Base-by-base conservation (phyloP, 2,329 filamentous ascomycete species). In the Ophiostoma himal-ulmi region DNA sequence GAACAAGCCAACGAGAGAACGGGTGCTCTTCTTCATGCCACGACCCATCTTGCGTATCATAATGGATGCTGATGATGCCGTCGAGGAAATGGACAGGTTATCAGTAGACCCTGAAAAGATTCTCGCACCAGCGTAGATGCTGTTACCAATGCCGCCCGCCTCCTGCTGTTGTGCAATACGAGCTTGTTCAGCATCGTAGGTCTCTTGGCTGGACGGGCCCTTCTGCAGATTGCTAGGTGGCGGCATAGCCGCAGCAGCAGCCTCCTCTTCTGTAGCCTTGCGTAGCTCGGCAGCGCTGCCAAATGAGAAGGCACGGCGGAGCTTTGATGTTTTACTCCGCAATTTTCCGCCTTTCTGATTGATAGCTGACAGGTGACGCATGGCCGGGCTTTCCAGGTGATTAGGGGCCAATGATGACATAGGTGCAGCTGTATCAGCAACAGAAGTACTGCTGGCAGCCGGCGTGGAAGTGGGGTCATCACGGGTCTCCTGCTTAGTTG, bases 31-130 rank as follows among this genome's bases (percentile, higher is more conserved):
- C 85, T 97, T 98, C 88, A 98, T 91, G n/a, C 94, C 94, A 74
- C 93, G 93, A 70, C 95, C 95, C 95, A 99, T 99, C 83, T 99
- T 99, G 69, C 95, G 89, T 74, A 99, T 91, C 92, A 96, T 96
- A 75, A 96, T 89, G 39, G 93, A 96, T 44, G 92, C 92, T 26
- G 92, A 96, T 7, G 93, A 96, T 26, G 92, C 92, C 11, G 92
- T 96, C 4, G 93, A 96, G 1, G 92, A 94, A 73, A 96, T 93
- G 17, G 93, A 96, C 64, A 99, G 81, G 75, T 98, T 98, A 80
- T 99, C 95, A 0, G 93, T 98, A 5, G 95, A 99, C 17, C 93
- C 91, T 20, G 89, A 87, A 78, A 98, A 97, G 73, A 94, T 87
- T 74, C 91, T 90, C 71, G 91, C 91, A 17, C 93, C 92, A 34